Base-by-base conservation (phyloP, 352 stramenopile genomes). In the Discostella stelligera region DNA sequence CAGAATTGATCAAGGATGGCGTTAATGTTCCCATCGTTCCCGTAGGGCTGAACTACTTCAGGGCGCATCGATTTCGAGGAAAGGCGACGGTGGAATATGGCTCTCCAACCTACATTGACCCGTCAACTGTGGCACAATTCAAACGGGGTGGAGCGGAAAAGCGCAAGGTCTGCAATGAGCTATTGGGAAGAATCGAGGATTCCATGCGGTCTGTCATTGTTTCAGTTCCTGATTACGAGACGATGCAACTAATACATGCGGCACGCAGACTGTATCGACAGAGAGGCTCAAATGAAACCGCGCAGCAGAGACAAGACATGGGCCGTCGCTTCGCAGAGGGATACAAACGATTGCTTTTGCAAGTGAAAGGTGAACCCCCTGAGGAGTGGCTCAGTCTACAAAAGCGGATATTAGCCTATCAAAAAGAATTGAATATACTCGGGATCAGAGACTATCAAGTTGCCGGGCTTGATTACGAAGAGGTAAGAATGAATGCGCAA, bases 1-100 rank as follows among this genome's bases (percentile, higher is more conserved):
- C 94, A 21, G 95, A 95, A 48, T 94, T 98, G 62, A 96, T 98
- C 84, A 96, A 97, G 85, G 96, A 98, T 86, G 97, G 96, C 41
- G 93, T 98, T 27, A 97, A 95, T 53, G 70, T 94, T 21, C 95
- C 95, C 0, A 97, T 99, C 16, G 95, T 98, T 30, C 96, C 97
- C 4, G 96, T 99, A 48, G 97, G 97, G 7, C 87, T 99, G 39
- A 99, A 98, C 79, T 99, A 99, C 83, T 99, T 99, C 83, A 91
- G 93, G 39, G 95, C 95, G 32, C 96, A 99, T 77, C 89, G 95
- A 59, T 99, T 98, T 89, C 91, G 97, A 60, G 96, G 95, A 7
- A 95, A 96, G 70, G 96, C 96, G 65, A 96, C 97, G 3, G 96
- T 99, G 14, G 97, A 99, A 77, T 98, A 98, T 83, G 96, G 97